Conservation (phyloP, 495 filamentous ascomycete genomes). For the Rhizodiscina lignyota region DNA sequence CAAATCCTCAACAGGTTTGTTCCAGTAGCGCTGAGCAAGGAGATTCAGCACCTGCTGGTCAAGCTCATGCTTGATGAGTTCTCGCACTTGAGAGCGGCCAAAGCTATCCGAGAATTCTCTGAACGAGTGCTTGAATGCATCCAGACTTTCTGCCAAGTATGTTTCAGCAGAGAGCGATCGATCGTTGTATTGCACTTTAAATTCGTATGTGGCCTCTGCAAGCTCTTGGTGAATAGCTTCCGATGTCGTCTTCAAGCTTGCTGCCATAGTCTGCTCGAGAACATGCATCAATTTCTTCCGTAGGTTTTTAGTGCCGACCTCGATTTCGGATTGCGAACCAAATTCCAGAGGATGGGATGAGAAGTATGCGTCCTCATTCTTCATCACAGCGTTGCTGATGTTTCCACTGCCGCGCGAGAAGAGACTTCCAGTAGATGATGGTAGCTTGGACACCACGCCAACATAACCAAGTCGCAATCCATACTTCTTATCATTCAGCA, state of each 20-base stretch:
- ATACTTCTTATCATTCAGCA: slow-evolving; percentile 81
- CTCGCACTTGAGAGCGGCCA: slow-evolving; percentile 72
- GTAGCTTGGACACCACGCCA: slow-evolving; percentile 74
- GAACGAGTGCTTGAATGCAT: slow-evolving; percentile 96
- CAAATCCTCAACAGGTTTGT: slow-evolving; percentile 76
- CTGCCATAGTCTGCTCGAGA: slow-evolving; percentile 91
- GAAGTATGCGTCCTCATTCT: slow-evolving; percentile 83
- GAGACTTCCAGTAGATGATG: slow-evolving; percentile 39
- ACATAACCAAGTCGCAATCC: slow-evolving; percentile 93
- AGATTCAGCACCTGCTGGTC: slow-evolving; percentile 92
- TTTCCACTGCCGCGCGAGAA: slow-evolving; percentile 76
- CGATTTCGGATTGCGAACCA: slow-evolving; percentile 49
- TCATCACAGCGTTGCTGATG: slow-evolving; percentile 62
- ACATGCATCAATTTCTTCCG: slow-evolving; percentile 95
- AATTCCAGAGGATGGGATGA: slow-evolving; percentile 68
- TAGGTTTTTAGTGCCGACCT: slow-evolving; percentile 69
- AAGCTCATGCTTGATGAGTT: slow-evolving; percentile 78
- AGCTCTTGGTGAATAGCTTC: slow-evolving; percentile 90
- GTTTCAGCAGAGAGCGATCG: slow-evolving; percentile 86
- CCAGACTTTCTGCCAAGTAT: slow-evolving; percentile 84
- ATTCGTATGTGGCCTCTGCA: slow-evolving; percentile 94
- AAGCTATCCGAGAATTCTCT: slow-evolving; percentile 82
- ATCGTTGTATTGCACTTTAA: slow-evolving; percentile 99
- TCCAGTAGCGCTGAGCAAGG: slow-evolving; percentile 94
- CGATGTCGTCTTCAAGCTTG: slow-evolving; percentile 68